phyloP scores from a whole-genome alignment of 345 rosid genomes.

The Crucihimalaya himalaica region DNA sequence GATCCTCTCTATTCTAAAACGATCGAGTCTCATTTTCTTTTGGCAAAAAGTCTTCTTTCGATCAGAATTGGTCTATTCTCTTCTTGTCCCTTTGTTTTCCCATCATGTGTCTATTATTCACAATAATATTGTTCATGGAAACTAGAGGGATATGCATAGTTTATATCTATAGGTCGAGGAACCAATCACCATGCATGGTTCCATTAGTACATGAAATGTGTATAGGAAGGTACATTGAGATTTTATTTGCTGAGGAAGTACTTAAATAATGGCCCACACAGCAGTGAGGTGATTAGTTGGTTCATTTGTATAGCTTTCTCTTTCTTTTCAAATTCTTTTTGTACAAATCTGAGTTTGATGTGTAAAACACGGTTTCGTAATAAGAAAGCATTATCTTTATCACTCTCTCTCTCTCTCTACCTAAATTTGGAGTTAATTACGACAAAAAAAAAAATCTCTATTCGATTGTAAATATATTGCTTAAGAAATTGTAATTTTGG shows the following conservation, averaged over 20 bases:
- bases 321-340: conserved; percentile 24
- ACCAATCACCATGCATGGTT: conserved; percentile 32
- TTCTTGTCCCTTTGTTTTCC: neutral
- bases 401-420: conserved; percentile 17
- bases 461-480: neutral
- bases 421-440: conserved; percentile 10
- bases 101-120: conserved; percentile 19
- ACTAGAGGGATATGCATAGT: conserved; percentile 5
- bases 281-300: conserved; percentile 28
- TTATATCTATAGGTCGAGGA: conserved; percentile 14
- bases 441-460: neutral
- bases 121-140: conserved; percentile 6
- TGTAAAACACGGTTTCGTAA: conserved; percentile 38
- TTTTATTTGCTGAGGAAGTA: conserved; percentile 28
- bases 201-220: conserved; percentile 34
- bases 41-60: neutral
- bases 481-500: neutral
- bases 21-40: neutral
- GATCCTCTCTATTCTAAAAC: neutral
- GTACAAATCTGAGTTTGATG: conserved; percentile 38
- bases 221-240: conserved; percentile 37
- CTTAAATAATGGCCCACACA: conserved; percentile 41
- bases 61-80: neutral
- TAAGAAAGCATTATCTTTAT: conserved; percentile 32
- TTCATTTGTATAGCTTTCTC: conserved; percentile 38